These are phyloP conservation scores for Alternaria angustiovoidea DNA, from an alignment of 2,329 filamentous ascomycete genomes.

Conservation along the genomic window DNA sequence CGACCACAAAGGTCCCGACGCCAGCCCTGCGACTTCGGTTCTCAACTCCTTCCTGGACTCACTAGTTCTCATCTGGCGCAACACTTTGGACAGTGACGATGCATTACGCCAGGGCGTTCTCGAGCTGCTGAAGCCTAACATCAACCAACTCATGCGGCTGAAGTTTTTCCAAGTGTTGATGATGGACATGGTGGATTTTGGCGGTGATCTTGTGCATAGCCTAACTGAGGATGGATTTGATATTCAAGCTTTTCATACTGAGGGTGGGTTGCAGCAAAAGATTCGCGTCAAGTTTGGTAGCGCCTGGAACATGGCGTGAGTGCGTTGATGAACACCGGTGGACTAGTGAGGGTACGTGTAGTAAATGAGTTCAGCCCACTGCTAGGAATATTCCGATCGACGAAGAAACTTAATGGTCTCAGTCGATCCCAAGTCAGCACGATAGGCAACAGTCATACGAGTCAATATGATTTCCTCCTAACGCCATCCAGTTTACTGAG, in stretches of 20 bases:
- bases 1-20: not conserved
- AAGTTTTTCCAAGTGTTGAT: constrained; percentile 29
- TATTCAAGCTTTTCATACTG: constrained; percentile 16
- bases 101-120: constrained; percentile 25
- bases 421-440: not conserved
- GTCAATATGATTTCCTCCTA: too few species aligned
- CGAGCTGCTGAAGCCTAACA: constrained; percentile 25
- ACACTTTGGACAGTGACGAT: constrained; percentile 23
- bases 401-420: not conserved
- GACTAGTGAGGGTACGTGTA: not conserved
- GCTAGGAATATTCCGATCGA: too few species aligned
- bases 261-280: not conserved
- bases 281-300: constrained; percentile 7
- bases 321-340: not conserved
- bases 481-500: too few species aligned
- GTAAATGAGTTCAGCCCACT: too few species aligned
- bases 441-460: too few species aligned
- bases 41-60: constrained; percentile 30
- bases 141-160: constrained; percentile 21
- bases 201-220: constrained; percentile 23
- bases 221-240: constrained; percentile 32
- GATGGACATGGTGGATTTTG: constrained; percentile 22
- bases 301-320: not conserved
- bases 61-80: constrained; percentile 32
- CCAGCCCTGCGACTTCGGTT: not conserved